Conservation (phyloP, 176 grass and related monocot genomes). For the Calamus simplicifolius region DNA sequence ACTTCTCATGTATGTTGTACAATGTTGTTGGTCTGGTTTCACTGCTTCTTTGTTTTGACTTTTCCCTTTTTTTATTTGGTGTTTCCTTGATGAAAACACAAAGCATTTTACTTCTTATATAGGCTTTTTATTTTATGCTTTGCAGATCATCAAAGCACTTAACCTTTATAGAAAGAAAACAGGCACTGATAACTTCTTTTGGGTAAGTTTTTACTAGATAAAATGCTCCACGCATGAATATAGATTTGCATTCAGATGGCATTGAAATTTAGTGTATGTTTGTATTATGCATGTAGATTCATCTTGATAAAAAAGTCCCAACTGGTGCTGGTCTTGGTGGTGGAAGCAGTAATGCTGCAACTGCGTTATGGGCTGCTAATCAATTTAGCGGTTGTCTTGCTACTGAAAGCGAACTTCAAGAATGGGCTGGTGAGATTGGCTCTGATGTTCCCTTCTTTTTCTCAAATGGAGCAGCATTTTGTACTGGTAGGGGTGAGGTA, state of each 20-base stretch:
- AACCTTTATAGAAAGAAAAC: slow-evolving; percentile 95
- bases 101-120: too few relatives aligned
- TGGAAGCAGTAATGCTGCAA: slow-evolving; percentile 96
- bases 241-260: too few relatives aligned
- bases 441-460: slow-evolving; percentile 99
- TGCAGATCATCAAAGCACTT: slow-evolving; percentile 92
- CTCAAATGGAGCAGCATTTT: slow-evolving; percentile 84
- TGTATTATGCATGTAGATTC: slow-evolving; percentile 41
- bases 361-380: slow-evolving; percentile 95
- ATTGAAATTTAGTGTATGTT: background rate
- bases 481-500: slow-evolving; percentile 96
- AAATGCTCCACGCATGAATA: too few relatives aligned
- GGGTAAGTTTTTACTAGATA: slow-evolving; percentile 39
- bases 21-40: too few relatives aligned
- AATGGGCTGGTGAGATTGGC: slow-evolving; percentile 97
- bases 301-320: slow-evolving; percentile 96
- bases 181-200: slow-evolving; percentile 82
- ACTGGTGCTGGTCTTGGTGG: slow-evolving; percentile 99
- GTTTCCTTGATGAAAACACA: too few relatives aligned
- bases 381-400: slow-evolving; percentile 91
- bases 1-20: too few relatives aligned
- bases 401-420: slow-evolving; percentile 87
- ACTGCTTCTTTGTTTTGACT: too few relatives aligned
- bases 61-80: too few relatives aligned
- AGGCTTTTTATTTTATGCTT: too few relatives aligned